Percentiles rank a stretch among this genome's conserved stretches.
phyloP scores from a whole-genome alignment of 1,284 basidiomycete genomes.

The Leccinum subrobustum region DNA sequence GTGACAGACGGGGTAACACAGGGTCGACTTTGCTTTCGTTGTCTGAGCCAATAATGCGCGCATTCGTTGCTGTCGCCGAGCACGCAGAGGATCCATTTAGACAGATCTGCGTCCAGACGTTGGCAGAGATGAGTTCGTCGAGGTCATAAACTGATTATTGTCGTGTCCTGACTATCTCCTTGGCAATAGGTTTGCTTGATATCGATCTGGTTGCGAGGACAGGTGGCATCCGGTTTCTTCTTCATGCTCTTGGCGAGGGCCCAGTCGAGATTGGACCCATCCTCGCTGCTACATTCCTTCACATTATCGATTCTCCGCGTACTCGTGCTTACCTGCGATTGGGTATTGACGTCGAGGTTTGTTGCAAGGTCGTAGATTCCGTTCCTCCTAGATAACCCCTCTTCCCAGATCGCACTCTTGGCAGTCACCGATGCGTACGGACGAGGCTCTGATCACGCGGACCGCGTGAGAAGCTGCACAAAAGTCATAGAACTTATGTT shows the following conservation, averaged over 20 bases:
- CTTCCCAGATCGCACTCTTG: conserved; percentile 71
- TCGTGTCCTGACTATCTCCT: conserved; percentile 15
- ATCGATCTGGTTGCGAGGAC: conserved; percentile 79
- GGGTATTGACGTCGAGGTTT: conserved; percentile 88
- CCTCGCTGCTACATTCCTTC: conserved; percentile 84
- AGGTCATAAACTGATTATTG: conserved; percentile 9
- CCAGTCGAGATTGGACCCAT: conserved; percentile 81
- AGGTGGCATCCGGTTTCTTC: conserved; percentile 84
- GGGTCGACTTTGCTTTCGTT: conserved; percentile 53
- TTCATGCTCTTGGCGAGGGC: conserved; percentile 87
- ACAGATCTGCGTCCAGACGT: conserved; percentile 82
- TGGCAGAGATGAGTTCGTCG: conserved; percentile 83
- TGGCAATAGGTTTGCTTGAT: conserved; percentile 70
- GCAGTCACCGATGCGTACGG: conserved; percentile 91
- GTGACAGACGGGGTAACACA: conserved; percentile 43
- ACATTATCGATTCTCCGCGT: conserved; percentile 83
- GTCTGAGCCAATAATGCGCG: conserved; percentile 80
- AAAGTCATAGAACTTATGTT: conserved; percentile 84
- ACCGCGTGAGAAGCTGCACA: conserved; percentile 75
- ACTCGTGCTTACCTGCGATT: conserved; percentile 80
- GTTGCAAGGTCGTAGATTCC: conserved; percentile 18
- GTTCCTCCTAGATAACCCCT: conserved; percentile 10
- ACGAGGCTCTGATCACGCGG: conserved; percentile 73
- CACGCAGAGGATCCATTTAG: conserved; percentile 90
- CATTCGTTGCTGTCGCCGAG: conserved; percentile 90